Evolutionary conservation across 1,284 basidiomycete genomes (phyloP), one percentile per base, ranked within the genome.

Genomic region (Tylopilus sp.): DNA sequence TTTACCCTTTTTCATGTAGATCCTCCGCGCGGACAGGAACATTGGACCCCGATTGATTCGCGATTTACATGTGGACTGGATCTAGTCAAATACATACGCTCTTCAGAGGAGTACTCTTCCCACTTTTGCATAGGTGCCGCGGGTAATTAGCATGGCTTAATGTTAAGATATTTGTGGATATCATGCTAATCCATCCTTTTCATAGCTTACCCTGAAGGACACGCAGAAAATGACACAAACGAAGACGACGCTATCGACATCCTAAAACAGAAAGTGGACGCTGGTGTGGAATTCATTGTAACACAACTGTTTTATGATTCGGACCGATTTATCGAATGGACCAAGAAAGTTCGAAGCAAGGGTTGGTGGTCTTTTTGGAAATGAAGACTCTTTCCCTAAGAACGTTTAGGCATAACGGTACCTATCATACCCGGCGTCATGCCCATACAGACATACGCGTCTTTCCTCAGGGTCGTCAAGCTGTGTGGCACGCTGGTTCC

Each of bases 251-350:
- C 96, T 60, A 75, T 99, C 18, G 70, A 76, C 2, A 76, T 85
- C 59, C 74, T 99, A 52, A 93, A 93, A 70, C 77, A 79, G 37
- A 99, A 99, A 71, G 84, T 98, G 26, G 90, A 97, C 54, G 93
- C 92, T 0, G 97, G 97, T 5, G 94, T 95, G 1, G 88, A 97
- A 55, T 97, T 95, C 67, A 92, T 99, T 57, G 79, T 99, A 53
- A 98, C 97, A 0, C 97, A 99, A 64, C 78, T 99, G 46, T 99
- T 99, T 71, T 99, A 99, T 72, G 95, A 98, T 60, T 84, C 89
- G 30, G 84, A 92, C 54, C 78, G 82, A 43, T 96, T 96, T 69
- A 72, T 93, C 45, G 67, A 74, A 44, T 97, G 93, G 94, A 69
- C 86, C 13, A 69, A 74, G 57, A 83, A 79, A 57, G 84, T 92